A percentile compares a stretch with the other conserved stretches of the same genome.
phyloP scores from a whole-genome alignment of 2,329 filamentous ascomycete genomes.

The Whalleya microplaca region DNA sequence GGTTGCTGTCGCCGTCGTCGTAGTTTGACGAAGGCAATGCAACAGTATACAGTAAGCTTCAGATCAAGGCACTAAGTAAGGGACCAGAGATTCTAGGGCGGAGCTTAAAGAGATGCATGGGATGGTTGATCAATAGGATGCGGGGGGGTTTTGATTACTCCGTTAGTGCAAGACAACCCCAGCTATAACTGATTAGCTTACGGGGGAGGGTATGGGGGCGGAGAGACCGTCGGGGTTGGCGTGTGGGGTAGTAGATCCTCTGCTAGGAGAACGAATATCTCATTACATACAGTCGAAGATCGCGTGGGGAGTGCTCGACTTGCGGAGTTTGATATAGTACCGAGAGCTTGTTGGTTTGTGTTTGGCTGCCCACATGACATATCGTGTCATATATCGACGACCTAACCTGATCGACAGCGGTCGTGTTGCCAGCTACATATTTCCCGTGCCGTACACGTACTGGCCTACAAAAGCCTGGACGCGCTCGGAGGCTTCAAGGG shows the following conservation, averaged over 20 bases:
- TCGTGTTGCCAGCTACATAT: too few species aligned
- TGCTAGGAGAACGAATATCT: too few species aligned
- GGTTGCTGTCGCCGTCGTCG: neutral
- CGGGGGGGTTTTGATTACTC: conserved; percentile 24
- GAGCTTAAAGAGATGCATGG: neutral
- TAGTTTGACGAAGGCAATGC: neutral
- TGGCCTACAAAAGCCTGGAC: neutral
- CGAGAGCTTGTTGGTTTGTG: conserved; percentile 6
- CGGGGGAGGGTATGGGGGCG: neutral
- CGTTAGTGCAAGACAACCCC: conserved; percentile 6
- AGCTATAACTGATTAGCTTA: neutral
- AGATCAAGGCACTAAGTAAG: neutral
- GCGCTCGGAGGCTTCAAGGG: conserved; percentile 1
- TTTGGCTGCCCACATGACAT: too few species aligned
- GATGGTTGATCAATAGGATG: neutral
- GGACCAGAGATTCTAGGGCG: neutral
- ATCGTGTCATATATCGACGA: too few species aligned
- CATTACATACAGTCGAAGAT: too few species aligned
- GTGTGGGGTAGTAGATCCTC: neutral
- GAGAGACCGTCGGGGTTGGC: neutral
- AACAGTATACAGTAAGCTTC: neutral
- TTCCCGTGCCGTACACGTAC: too few species aligned
- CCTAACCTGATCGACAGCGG: too few species aligned
- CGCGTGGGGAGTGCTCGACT: neutral
- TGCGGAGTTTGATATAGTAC: conserved; percentile 21